A percentile compares a stretch with the other conserved stretches of the same genome.
Conservation (phyloP, 2,329 filamentous ascomycete genomes). For the Domatiomyces catenatus region DNA sequence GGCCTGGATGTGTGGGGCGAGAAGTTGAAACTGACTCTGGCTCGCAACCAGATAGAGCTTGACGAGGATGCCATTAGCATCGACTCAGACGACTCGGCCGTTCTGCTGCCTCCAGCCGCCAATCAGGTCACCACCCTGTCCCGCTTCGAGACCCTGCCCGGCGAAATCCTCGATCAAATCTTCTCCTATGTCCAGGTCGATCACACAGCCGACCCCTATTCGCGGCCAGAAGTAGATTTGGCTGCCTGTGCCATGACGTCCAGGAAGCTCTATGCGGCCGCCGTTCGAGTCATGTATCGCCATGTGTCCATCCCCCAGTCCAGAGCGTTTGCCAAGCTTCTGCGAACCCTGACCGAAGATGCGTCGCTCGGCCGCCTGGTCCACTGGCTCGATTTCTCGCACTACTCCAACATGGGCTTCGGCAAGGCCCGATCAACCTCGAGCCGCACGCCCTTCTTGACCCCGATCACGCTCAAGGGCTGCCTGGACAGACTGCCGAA, state of each 20-base stretch:
- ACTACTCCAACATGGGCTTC: slow-evolving; percentile 66
- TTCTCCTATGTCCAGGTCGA: slow-evolving; percentile 61
- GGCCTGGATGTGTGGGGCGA: slow-evolving; percentile 15
- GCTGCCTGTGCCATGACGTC: slow-evolving; percentile 64
- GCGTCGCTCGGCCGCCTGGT: slow-evolving; percentile 59
- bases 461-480: slow-evolving; percentile 53
- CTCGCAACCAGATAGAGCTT: neutral
- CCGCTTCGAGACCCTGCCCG: slow-evolving; percentile 14
- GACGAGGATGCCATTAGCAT: slow-evolving; percentile 9
- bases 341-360: slow-evolving; percentile 52
- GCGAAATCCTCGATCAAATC: slow-evolving; percentile 44
- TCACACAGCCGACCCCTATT: slow-evolving; percentile 58
- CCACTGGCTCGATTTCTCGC: slow-evolving; percentile 66
- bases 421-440: slow-evolving; percentile 63
- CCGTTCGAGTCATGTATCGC: slow-evolving; percentile 58
- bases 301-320: slow-evolving; percentile 74
- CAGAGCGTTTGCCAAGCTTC: slow-evolving; percentile 66
- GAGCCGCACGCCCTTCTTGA: slow-evolving; percentile 59
- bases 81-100: slow-evolving; percentile 9
- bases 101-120: neutral
- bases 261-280: slow-evolving; percentile 56
- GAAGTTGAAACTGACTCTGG: slow-evolving; percentile 10
- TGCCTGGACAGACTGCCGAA: slow-evolving; percentile 58
- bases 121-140: neutral
- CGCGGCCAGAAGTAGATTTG: slow-evolving; percentile 61